Evolutionary conservation across 1,139 yeast species (phyloP).

Genomic region (Yamadazyma siamensis): DNA sequence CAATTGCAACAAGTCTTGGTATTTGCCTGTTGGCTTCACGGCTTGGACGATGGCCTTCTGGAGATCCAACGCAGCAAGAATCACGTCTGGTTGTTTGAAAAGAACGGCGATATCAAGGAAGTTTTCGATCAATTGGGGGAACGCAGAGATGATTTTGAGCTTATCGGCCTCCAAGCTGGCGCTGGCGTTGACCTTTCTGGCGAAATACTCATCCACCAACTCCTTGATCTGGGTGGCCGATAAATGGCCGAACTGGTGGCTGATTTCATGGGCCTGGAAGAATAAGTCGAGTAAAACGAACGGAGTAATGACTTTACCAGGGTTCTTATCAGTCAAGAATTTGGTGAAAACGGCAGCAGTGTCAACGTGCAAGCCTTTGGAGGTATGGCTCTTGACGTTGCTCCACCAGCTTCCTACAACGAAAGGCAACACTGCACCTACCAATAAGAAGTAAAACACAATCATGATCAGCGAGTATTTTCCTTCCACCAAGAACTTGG

Average conservation of each 20-base stretch:
- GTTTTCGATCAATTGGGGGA: conserved; percentile 69
- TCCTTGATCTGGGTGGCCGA: conserved; percentile 45
- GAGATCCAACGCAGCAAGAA: conserved; percentile 60
- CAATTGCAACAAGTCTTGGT: conserved; percentile 72
- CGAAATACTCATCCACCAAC: conserved; percentile 55
- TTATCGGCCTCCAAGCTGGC: conserved; percentile 37
- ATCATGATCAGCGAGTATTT: conserved; percentile 68
- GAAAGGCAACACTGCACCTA: conserved; percentile 76
- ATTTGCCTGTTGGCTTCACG: conserved; percentile 52
- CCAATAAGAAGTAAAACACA: conserved; percentile 59
- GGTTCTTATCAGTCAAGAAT: conserved; percentile 67
- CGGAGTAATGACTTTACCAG: conserved; percentile 66
- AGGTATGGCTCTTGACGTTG: conserved; percentile 75
- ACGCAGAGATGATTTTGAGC: conserved; percentile 55
- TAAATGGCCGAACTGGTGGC: conserved; percentile 31
- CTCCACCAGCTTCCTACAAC: conserved; percentile 91
- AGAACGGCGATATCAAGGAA: conserved; percentile 77
- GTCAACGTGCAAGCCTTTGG: conserved; percentile 74
- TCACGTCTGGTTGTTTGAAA: conserved; percentile 70
- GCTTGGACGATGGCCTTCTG: conserved; percentile 79
- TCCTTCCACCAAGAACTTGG: conserved; percentile 87
- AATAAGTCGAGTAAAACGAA: conserved; percentile 60
- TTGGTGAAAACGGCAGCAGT: conserved; percentile 76
- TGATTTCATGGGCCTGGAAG: conserved; percentile 61
- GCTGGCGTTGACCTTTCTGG: conserved; percentile 37